A percentile compares a stretch with the other conserved stretches of the same genome.
These are phyloP conservation scores for Schizosaccharomyces japonicus DNA, from an alignment of 805 yeast genomes.

Conservation along the genomic window DNA sequence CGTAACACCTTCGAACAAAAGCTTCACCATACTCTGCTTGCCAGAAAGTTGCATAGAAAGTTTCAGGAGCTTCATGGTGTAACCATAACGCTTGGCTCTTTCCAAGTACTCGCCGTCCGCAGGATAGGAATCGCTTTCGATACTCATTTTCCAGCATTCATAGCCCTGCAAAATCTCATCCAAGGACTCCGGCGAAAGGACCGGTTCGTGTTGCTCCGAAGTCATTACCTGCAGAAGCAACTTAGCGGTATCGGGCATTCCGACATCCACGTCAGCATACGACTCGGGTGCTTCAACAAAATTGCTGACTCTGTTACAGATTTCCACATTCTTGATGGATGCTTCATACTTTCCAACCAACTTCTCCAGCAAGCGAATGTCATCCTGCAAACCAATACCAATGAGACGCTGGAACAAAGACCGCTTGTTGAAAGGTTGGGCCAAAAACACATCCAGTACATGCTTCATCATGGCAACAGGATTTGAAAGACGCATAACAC, in stretches of 20 bases:
- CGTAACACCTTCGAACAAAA: constrained; percentile 71
- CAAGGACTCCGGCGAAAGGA: too few relatives aligned
- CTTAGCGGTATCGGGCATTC: too few relatives aligned
- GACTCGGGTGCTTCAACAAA: too few relatives aligned
- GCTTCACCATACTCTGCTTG: constrained; percentile 15
- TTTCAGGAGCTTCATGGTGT: neutral
- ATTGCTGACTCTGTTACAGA: constrained; percentile 9
- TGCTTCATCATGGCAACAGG: constrained; percentile 67
- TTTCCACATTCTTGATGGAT: constrained; percentile 16
- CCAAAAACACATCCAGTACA: constrained; percentile 58
- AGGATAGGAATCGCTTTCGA: constrained; percentile 7
- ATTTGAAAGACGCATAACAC: constrained; percentile 59
- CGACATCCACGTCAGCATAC: too few relatives aligned
- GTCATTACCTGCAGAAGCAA: too few relatives aligned
- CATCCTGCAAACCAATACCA: constrained; percentile 50
- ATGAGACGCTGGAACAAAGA: constrained; percentile 55
- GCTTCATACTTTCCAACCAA: constrained; percentile 26
- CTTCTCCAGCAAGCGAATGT: constrained; percentile 36
- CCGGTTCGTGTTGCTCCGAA: too few relatives aligned
- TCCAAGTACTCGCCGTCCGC: neutral
- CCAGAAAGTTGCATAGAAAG: neutral
- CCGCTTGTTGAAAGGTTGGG: constrained; percentile 40
- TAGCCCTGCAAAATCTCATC: too few relatives aligned
- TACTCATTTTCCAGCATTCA: constrained; percentile 19
- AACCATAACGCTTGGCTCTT: neutral